phyloP scores from a whole-genome alignment of 768 basidiomycete genomes.

The Coprinellus micaceus region DNA sequence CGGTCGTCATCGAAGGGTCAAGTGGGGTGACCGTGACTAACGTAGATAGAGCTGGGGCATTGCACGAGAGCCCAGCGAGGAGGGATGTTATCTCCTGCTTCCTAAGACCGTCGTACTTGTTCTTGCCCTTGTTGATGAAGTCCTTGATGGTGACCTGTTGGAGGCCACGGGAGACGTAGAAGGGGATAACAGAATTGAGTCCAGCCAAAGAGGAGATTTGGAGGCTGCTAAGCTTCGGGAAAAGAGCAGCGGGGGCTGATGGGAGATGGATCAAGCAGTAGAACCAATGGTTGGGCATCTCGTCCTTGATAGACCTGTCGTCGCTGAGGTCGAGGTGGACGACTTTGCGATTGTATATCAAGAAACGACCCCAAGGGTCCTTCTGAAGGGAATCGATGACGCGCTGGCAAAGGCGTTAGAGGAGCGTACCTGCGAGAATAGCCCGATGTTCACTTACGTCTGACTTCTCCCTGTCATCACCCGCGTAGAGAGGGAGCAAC shows the following conservation, averaged over 20 bases:
- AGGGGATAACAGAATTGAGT: not conserved
- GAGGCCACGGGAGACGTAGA: not conserved
- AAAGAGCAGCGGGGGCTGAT: not conserved
- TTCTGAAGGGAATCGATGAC: no score
- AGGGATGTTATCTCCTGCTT: not conserved
- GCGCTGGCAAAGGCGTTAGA: no score
- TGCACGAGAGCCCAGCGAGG: not conserved
- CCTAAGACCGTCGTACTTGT: not conserved
- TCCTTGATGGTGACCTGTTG: not conserved
- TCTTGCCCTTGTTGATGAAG: not conserved
- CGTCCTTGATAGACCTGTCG: not conserved
- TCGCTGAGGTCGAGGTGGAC: not conserved
- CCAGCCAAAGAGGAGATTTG: not conserved
- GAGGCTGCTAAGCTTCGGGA: not conserved
- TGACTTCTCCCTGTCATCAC: not conserved
- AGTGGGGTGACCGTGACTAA: not conserved
- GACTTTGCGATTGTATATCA: not conserved
- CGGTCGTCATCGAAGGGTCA: not conserved
- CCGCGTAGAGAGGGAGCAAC: not conserved
- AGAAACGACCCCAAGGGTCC: not conserved
- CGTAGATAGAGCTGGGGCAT: not conserved
- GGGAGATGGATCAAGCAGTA: not conserved
- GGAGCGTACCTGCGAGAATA: no score
- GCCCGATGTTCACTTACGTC: not conserved
- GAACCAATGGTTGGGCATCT: constrained; percentile 1